phyloP scores from a whole-genome alignment of 1,139 yeast species.

The Petasospora rhodanensis region DNA sequence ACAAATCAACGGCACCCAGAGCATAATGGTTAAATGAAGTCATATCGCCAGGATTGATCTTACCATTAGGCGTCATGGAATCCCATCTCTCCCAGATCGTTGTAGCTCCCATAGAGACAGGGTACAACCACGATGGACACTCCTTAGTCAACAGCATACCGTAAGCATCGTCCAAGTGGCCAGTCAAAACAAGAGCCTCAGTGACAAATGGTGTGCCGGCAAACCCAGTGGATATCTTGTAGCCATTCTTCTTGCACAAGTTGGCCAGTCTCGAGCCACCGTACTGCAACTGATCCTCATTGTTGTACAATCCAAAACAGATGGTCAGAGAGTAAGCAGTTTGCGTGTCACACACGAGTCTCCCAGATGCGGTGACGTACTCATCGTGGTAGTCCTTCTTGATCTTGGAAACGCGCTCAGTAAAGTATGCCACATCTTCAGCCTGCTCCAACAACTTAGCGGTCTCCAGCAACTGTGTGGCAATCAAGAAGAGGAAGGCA shows the following conservation, averaged over 20 bases:
- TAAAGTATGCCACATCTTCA: conserved; percentile 9
- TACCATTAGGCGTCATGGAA: conserved; percentile 17
- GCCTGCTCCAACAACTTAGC: conserved; percentile 7
- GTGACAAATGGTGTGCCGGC: conserved; percentile 19
- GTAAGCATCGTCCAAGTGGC: conserved; percentile 13
- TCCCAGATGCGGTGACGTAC: conserved; percentile 10
- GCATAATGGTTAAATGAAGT: conserved; percentile 21
- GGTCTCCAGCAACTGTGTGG: conserved; percentile 9
- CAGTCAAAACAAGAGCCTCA: conserved; percentile 12
- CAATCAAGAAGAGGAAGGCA: conserved; percentile 14
- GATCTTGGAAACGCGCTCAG: conserved; percentile 1
- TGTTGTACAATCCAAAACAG: conserved; percentile 9
- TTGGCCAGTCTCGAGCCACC: conserved; percentile 13
- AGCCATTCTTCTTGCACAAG: conserved; percentile 8
- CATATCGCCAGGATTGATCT: conserved; percentile 19
- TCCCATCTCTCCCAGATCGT: conserved; percentile 21
- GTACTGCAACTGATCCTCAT: conserved; percentile 5
- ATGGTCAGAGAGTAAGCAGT: conserved; percentile 16
- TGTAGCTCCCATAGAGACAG: conserved; percentile 19
- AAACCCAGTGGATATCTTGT: conserved; percentile 17
- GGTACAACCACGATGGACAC: conserved; percentile 19
- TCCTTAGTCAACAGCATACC: conserved; percentile 11
- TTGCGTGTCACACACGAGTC: conserved; percentile 11
- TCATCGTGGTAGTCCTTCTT: conserved; percentile 13
- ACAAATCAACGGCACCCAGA: conserved; percentile 17